Conservation (phyloP, 257 asterid species). For the Plantago ovata region DNA sequence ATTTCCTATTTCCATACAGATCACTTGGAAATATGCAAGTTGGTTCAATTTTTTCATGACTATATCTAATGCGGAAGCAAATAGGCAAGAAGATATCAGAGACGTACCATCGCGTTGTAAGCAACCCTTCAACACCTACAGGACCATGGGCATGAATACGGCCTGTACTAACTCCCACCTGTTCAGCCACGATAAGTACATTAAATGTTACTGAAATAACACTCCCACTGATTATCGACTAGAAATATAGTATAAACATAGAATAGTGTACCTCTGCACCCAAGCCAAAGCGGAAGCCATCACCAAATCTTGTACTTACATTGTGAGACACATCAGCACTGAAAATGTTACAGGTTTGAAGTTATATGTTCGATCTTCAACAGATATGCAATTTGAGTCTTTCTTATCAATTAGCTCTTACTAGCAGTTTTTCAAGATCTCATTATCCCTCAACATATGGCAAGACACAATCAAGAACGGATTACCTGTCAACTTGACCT, state of each 20-base stretch:
- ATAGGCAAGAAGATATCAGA: conserved; percentile 1
- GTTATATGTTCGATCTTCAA: conserved; percentile 13
- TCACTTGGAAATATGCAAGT: too few relatives aligned
- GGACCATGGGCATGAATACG: conserved; percentile 99
- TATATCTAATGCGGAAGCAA: too few relatives aligned
- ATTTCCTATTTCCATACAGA: too few relatives aligned
- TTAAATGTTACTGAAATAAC: conserved; percentile 5
- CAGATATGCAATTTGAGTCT: too few relatives aligned
- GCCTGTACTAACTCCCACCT: conserved; percentile 97
- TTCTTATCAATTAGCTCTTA: background rate
- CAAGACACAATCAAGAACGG: background rate
- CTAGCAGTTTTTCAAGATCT: background rate
- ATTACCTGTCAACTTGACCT: conserved; percentile 60
- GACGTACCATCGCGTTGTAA: conserved; percentile 82
- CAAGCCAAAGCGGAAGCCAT: conserved; percentile 92
- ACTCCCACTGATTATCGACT: background rate
- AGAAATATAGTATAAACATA: conserved; percentile 8
- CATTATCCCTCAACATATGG: background rate
- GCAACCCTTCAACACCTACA: conserved; percentile 93
- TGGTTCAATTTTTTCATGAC: too few relatives aligned
- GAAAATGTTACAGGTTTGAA: conserved; percentile 19
- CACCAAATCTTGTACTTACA: conserved; percentile 89
- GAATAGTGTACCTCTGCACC: conserved; percentile 90
- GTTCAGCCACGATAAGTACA: conserved; percentile 19
- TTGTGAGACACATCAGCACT: conserved; percentile 96